Evolutionary conservation across 768 basidiomycete genomes (phyloP).

Genomic region (Boletus reticuloceps): DNA sequence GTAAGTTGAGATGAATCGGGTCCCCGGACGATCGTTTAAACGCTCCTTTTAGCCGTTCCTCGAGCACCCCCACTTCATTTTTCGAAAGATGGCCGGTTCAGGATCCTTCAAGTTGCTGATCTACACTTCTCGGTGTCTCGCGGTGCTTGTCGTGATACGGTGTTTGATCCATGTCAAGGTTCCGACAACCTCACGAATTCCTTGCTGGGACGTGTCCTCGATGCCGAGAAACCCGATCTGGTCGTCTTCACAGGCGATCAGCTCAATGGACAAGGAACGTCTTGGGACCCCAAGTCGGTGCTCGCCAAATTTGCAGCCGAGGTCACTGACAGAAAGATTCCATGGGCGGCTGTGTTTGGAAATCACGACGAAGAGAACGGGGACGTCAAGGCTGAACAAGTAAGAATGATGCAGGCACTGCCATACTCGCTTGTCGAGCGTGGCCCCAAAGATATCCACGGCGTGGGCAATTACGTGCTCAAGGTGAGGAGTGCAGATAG

Average conservation of each 20-base stretch:
- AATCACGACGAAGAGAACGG: conserved; percentile 90
- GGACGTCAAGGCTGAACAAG: conserved; percentile 56
- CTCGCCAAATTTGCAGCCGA: conserved; percentile 84
- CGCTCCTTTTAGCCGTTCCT: conserved; percentile 50
- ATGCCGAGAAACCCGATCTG: conserved; percentile 82
- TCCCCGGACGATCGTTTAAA: not conserved
- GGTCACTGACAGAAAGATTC: conserved; percentile 71
- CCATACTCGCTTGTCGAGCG: conserved; percentile 82
- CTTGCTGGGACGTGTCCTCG: conserved; percentile 68
- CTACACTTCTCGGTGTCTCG: conserved; percentile 86
- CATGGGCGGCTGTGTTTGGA: conserved; percentile 92
- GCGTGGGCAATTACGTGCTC: conserved; percentile 88
- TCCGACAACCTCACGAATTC: conserved; percentile 81
- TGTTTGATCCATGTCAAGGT: conserved; percentile 44
- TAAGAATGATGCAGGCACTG: conserved; percentile 68
- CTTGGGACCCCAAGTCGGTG: conserved; percentile 87
- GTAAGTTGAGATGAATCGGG: conserved; percentile 39
- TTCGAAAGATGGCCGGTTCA: conserved; percentile 79
- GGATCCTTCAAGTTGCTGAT: conserved; percentile 88
- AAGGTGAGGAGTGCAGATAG: conserved; percentile 82
- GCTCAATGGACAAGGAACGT: conserved; percentile 85
- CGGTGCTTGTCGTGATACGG: conserved; percentile 75
- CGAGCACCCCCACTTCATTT: conserved; percentile 80
- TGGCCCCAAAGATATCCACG: conserved; percentile 84
- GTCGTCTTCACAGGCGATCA: conserved; percentile 94